These are phyloP conservation scores for Gentiana macrophylla DNA, from an alignment of 257 asterid species.

Conservation along the genomic window DNA sequence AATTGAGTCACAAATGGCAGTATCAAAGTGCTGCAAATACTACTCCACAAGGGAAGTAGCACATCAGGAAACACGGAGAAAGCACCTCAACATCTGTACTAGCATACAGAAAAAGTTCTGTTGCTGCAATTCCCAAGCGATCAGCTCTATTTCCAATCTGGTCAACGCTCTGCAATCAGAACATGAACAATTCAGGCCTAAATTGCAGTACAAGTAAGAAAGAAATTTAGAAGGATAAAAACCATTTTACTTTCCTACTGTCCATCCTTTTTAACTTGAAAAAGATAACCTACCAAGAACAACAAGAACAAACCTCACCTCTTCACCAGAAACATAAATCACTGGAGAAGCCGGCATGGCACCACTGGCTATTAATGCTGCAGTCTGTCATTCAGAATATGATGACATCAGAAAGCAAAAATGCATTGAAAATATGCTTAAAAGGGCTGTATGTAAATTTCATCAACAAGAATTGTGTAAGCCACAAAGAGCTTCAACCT, in stretches of 20 bases:
- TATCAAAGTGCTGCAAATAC: neutral
- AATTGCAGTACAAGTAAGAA: slow-evolving; percentile 7
- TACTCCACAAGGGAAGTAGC: neutral
- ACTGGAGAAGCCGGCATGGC: slow-evolving; percentile 46
- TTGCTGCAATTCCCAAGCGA: slow-evolving; percentile 58
- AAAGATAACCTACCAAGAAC: neutral
- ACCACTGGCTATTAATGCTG: slow-evolving; percentile 71
- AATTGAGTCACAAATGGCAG: no score
- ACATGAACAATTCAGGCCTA: no score
- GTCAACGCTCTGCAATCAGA: slow-evolving; percentile 68
- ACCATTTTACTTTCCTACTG: neutral
- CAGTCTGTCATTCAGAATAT: slow-evolving; percentile 44
- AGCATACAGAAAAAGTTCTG: slow-evolving; percentile 56
- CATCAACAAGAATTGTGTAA: slow-evolving; percentile 8
- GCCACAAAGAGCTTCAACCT: slow-evolving; percentile 38
- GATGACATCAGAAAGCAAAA: slow-evolving; percentile 9
- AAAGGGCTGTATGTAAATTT: neutral
- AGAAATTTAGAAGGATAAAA: neutral
- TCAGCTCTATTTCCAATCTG: slow-evolving; percentile 92
- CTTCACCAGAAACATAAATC: slow-evolving; percentile 96
- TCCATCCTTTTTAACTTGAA: neutral
- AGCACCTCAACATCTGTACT: slow-evolving; percentile 90
- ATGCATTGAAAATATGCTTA: neutral
- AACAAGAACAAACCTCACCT: slow-evolving; percentile 46
- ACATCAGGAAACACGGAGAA: slow-evolving; percentile 7